Conservation (phyloP, 2,329 filamentous ascomycete genomes). For the Calonectria honghensis region DNA sequence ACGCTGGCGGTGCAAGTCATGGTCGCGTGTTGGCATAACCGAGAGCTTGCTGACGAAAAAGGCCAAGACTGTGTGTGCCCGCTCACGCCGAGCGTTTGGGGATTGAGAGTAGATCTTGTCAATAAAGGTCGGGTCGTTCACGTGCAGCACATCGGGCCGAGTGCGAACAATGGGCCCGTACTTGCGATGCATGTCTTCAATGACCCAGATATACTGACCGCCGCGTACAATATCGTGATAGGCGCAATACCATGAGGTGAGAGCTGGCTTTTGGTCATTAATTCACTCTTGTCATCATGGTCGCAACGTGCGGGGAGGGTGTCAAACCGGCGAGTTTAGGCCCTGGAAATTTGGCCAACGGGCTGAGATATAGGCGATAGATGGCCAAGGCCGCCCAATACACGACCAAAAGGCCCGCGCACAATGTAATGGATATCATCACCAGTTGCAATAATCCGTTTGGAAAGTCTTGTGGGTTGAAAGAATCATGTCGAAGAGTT, state of each 20-base stretch:
- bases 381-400: conserved; percentile 14
- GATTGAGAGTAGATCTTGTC: conserved; percentile 48
- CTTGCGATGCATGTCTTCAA: conserved; percentile 58
- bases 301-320: no score
- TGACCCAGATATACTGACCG: conserved; percentile 45
- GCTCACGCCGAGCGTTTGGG: conserved; percentile 36
- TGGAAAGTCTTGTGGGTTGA: background rate
- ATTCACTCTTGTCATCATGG: no score
- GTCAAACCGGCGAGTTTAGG: conserved; percentile 49
- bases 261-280: conserved; percentile 21
- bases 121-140: conserved; percentile 54
- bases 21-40: conserved; percentile 43
- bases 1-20: conserved; percentile 50
- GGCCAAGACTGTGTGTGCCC: conserved; percentile 1
- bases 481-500: background rate
- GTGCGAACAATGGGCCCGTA: conserved; percentile 61
- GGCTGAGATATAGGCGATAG: conserved; percentile 50
- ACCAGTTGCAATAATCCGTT: background rate
- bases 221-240: conserved; percentile 44
- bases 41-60: background rate
- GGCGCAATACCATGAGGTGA: conserved; percentile 42
- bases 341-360: conserved; percentile 49
- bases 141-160: conserved; percentile 52
- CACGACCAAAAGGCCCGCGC: background rate
- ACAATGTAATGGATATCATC: background rate